Conservation (phyloP, 331 rosid genomes). For the Acacia concinna region DNA sequence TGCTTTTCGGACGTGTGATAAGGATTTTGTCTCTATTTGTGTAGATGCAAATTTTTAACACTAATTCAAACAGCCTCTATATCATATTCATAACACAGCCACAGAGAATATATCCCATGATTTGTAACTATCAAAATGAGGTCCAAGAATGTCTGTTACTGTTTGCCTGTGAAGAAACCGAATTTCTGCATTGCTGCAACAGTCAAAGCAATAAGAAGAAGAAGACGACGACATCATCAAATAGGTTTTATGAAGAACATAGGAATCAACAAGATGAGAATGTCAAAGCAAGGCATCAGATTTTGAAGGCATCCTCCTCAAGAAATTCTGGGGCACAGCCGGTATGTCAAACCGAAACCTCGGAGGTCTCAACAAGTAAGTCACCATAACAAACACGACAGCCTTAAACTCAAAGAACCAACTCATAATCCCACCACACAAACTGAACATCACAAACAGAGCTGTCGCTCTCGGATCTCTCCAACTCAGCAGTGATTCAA, state of each 20-base stretch:
- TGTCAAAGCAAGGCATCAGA: constrained; percentile 51
- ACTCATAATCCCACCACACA: constrained; percentile 28
- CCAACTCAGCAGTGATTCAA: constrained; percentile 49
- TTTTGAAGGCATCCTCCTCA: constrained; percentile 55
- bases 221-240: neutral
- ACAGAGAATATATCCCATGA: too few relatives aligned
- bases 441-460: constrained; percentile 36
- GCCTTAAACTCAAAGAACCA: neutral
- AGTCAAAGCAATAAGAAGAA: neutral
- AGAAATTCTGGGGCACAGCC: constrained; percentile 39
- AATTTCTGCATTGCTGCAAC: neutral
- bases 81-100: too few relatives aligned
- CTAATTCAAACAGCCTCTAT: too few relatives aligned
- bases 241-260: neutral
- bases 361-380: constrained; percentile 42
- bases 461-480: constrained; percentile 57
- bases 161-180: neutral
- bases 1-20: too few relatives aligned
- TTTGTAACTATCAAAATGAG: too few relatives aligned
- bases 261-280: neutral
- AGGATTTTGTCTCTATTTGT: too few relatives aligned
- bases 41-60: too few relatives aligned
- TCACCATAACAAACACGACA: neutral
- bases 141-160: neutral
- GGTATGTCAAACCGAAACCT: constrained; percentile 34